Evolutionary conservation across 805 yeast genomes (phyloP), one percentile per base, ranked within the genome.

Genomic region (Saturnispora diversa): DNA sequence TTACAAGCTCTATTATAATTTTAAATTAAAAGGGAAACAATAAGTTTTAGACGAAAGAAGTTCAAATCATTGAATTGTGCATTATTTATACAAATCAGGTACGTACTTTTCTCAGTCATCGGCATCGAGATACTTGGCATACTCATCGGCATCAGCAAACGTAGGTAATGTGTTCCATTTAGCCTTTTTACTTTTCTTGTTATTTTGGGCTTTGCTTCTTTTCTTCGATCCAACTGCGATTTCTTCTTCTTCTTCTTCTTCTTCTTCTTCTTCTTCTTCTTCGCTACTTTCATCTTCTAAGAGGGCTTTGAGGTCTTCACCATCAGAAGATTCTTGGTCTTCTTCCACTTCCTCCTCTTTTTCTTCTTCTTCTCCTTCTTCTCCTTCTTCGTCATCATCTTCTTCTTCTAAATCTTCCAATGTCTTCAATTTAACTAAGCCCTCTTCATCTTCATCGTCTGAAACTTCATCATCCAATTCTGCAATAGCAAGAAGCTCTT

Each of bases 121-220:
- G 22, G 80, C 84, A 12, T 69, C 69, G 58, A 84, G 63, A 50
- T 78, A 80, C 55, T 84, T 69, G 21, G 90, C 80, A 56, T 86
- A 87, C 46, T 84, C 95, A 31, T 84, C 95, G 8, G 79, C 94
- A 34, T 87, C 79, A 1, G 95, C 97, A 65, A 86, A 88, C 16
- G 77, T 69, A 17, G 97, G 97, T 45, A 88, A 65, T 35, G 71
- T 75, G 54, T 74, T 78, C 53, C 83, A 64, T 58, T 74, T 78
- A 34, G 67, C 62, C 55, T 68, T 75, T 35, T 46, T 45, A 41
- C 51, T 56, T 44, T 52, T 55, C 24, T 37, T 37, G 11, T 24
- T 34, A 12, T 36, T 34, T 3, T 26, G 50, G 6, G 52, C 52
- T 23, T 37, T 31, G 6, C 41, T 32, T 47, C 59, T 43, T 49